Conservation (phyloP, 2,329 filamentous ascomycete species). For the Pseudohalonectria lignicola region DNA sequence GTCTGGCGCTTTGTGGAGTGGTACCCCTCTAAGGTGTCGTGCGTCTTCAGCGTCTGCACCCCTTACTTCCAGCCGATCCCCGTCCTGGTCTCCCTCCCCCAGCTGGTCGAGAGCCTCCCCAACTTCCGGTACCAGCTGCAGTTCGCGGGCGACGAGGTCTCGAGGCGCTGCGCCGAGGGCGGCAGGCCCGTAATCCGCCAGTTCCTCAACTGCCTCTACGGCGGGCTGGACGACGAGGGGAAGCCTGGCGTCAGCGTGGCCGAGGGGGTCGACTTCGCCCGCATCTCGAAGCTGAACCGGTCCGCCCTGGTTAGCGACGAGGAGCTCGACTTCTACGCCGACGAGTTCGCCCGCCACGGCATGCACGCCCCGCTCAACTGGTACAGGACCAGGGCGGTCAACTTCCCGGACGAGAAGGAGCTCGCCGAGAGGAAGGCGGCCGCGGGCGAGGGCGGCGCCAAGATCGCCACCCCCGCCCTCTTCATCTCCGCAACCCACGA, state of each 20-base stretch:
- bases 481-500: constrained; percentile 68
- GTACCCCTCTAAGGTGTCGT: constrained; percentile 60
- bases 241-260: constrained; percentile 40
- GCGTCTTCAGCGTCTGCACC: constrained; percentile 72
- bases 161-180: constrained; percentile 43
- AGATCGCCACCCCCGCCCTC: constrained; percentile 53
- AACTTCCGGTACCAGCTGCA: constrained; percentile 82
- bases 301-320: constrained; percentile 52
- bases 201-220: constrained; percentile 64
- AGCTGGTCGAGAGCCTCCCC: constrained; percentile 45
- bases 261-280: constrained; percentile 53
- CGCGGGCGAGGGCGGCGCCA: constrained; percentile 35
- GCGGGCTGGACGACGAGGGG: constrained; percentile 46
- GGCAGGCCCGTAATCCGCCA: constrained; percentile 45
- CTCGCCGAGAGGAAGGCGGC: constrained; percentile 48
- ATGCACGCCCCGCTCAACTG: constrained; percentile 76
- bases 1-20: constrained; percentile 64
- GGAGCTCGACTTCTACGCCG: constrained; percentile 68
- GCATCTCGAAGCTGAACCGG: constrained; percentile 43
- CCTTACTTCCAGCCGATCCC: constrained; percentile 51
- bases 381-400: constrained; percentile 68
- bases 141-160: constrained; percentile 56
- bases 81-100: constrained; percentile 40
- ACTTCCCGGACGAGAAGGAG: constrained; percentile 63
- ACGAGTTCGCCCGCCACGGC: constrained; percentile 60